Percentiles rank a stretch among this genome's conserved stretches.
These are phyloP conservation scores for Hypholoma fasciculare DNA, from an alignment of 768 basidiomycete species.

Conservation along the genomic window DNA sequence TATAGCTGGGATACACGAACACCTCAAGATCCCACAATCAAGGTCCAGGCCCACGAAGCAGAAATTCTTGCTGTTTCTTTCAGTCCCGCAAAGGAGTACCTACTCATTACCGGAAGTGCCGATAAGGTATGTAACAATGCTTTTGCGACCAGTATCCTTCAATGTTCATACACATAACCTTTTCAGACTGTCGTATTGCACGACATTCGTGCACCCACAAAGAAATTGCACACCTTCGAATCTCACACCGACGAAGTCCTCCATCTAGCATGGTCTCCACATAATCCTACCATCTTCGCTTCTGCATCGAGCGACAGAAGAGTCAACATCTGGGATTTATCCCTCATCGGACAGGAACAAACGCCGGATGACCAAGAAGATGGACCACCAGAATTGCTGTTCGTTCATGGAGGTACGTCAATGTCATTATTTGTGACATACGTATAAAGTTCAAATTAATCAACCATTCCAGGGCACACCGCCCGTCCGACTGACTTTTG, in stretches of 20 bases:
- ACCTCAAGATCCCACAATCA: conserved; percentile 62
- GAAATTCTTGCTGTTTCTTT: conserved; percentile 93
- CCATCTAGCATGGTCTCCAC: conserved; percentile 94
- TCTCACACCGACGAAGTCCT: conserved; percentile 94
- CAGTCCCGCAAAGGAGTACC: conserved; percentile 76
- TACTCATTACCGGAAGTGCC: conserved; percentile 88
- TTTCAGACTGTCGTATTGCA: conserved; percentile 82
- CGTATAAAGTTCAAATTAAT: conserved; percentile 6
- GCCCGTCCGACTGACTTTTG: conserved; percentile 91
- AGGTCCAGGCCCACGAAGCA: conserved; percentile 83
- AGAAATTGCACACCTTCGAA: conserved; percentile 87
- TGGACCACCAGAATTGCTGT: conserved; percentile 94
- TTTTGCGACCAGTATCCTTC: neutral
- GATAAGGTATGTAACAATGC: conserved; percentile 67
- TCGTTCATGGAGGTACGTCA: conserved; percentile 87
- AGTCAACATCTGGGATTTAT: conserved; percentile 93
- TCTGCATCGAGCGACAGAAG: conserved; percentile 93
- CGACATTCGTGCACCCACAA: conserved; percentile 75
- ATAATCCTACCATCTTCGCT: conserved; percentile 88
- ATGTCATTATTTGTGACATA: conserved; percentile 1
- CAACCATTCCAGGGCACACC: conserved; percentile 64
- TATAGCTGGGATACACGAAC: conserved; percentile 91
- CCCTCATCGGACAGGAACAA: conserved; percentile 91
- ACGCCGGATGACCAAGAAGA: conserved; percentile 98
- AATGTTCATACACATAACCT: neutral